Conservation (phyloP, 768 basidiomycete genomes). For the Boletus rufocinnamomeus region DNA sequence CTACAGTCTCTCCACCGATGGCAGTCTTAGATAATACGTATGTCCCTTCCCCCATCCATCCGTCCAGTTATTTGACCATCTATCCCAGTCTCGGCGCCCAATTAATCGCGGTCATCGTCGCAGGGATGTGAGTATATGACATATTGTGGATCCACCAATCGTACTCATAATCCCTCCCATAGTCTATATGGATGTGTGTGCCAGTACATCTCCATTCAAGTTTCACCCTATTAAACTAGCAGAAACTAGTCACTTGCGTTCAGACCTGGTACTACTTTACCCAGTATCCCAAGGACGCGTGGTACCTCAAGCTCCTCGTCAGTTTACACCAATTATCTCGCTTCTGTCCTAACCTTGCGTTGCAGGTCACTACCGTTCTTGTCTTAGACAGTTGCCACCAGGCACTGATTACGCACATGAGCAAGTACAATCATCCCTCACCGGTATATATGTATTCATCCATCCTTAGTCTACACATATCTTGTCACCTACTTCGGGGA, state of each 20-base stretch:
- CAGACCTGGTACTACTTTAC: constrained; percentile 33
- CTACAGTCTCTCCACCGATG: constrained; percentile 4
- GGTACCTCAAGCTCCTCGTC: constrained; percentile 51
- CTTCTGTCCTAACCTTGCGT: constrained; percentile 1
- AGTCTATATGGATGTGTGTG: constrained; percentile 54
- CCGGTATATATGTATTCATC: not conserved
- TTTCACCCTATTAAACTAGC: not conserved
- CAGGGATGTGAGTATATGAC: constrained; percentile 45
- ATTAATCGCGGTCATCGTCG: constrained; percentile 51
- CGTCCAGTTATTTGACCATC: not conserved
- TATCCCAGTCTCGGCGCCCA: constrained; percentile 48
- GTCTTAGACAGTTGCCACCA: constrained; percentile 55
- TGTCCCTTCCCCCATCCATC: constrained; percentile 6
- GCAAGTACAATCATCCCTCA: constrained; percentile 28
- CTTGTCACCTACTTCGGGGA: constrained; percentile 44
- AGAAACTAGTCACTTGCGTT: constrained; percentile 48
- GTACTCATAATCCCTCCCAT: constrained; percentile 7
- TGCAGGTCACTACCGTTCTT: constrained; percentile 53
- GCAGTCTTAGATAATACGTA: constrained; percentile 37
- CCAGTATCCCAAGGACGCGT: constrained; percentile 50
- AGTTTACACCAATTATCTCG: constrained; percentile 13
- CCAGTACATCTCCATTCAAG: not conserved
- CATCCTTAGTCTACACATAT: constrained; percentile 48
- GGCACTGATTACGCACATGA: constrained; percentile 51
- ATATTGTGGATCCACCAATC: not conserved